These are phyloP conservation scores for Oryza officinalis DNA, from an alignment of 176 grass and related monocot species.

Conservation along the genomic window DNA sequence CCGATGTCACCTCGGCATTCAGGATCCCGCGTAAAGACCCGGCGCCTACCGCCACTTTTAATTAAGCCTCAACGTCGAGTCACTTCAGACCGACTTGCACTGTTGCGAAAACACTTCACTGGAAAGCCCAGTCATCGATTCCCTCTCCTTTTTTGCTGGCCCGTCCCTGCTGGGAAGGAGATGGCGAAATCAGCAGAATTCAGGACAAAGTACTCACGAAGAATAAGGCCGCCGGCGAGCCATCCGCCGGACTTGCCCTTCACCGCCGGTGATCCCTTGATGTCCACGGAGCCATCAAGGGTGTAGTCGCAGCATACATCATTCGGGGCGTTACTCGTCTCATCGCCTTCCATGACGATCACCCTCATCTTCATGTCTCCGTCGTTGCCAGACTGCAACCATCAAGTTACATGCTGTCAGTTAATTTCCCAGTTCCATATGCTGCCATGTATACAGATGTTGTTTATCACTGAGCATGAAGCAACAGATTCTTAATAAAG, in stretches of 20 bases:
- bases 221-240: slow-evolving; percentile 69
- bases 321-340: slow-evolving; percentile 24
- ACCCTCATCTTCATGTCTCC: slow-evolving; percentile 48
- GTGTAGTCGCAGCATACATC: slow-evolving; percentile 58
- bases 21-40: slow-evolving; percentile 18
- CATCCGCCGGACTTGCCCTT: slow-evolving; percentile 76
- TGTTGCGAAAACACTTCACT: neutral
- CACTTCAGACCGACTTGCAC: neutral
- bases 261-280: slow-evolving; percentile 62
- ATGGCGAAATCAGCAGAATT: slow-evolving; percentile 2
- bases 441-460: neutral
- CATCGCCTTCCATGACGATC: slow-evolving; percentile 37
- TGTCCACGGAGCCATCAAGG: slow-evolving; percentile 71
- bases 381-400: slow-evolving; percentile 40
- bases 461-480: neutral
- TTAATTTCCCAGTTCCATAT: neutral
- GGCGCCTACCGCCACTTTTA: slow-evolving; percentile 35
- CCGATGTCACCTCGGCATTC: slow-evolving; percentile 45
- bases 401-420: slow-evolving; percentile 9
- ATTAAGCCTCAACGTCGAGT: neutral
- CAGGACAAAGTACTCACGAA: slow-evolving; percentile 44
- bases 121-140: neutral
- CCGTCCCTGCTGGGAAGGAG: neutral
- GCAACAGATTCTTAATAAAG: too few species aligned
- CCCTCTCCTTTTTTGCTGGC: neutral